Percentiles rank a stretch among this genome's conserved stretches.
phyloP scores from a whole-genome alignment of 306 rosid genomes.

The Vigna trinervia region DNA sequence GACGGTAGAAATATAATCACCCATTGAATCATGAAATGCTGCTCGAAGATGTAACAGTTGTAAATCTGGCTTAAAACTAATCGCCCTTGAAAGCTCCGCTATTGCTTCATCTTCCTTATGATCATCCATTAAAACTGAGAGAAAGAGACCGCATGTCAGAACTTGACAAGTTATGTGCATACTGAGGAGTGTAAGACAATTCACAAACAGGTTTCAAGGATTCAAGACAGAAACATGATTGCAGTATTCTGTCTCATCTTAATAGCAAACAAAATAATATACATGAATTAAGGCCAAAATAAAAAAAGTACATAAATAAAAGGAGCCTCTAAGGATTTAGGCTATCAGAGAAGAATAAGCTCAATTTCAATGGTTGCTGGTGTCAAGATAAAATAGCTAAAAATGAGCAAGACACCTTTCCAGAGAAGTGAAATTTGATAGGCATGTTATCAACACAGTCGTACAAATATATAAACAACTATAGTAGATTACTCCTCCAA shows the following conservation, averaged over 20 bases:
- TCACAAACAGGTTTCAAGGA: background rate
- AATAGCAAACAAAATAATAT: background rate
- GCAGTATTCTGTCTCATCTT: background rate
- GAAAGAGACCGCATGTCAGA: background rate
- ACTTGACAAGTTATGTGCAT: background rate
- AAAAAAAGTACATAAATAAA: background rate
- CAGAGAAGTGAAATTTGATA: background rate
- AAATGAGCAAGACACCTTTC: background rate
- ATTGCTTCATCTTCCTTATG: slow-evolving; percentile 2
- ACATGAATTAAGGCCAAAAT: background rate
- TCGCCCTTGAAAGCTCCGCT: slow-evolving; percentile 10
- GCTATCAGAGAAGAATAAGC: background rate
- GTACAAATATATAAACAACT: background rate
- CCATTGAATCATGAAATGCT: slow-evolving; percentile 8
- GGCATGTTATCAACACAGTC: background rate
- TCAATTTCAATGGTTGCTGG: background rate
- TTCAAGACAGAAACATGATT: background rate
- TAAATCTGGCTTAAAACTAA: slow-evolving; percentile 3
- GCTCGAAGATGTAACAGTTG: slow-evolving; percentile 7
- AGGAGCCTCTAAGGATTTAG: background rate
- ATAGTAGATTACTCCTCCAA: background rate
- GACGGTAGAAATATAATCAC: slow-evolving; percentile 8
- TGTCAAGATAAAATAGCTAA: background rate
- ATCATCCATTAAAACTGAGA: slow-evolving; percentile 13
- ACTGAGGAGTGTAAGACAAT: background rate